phyloP scores from a whole-genome alignment of 176 grass and related monocot species.

The Puccinellia tenuiflora region DNA sequence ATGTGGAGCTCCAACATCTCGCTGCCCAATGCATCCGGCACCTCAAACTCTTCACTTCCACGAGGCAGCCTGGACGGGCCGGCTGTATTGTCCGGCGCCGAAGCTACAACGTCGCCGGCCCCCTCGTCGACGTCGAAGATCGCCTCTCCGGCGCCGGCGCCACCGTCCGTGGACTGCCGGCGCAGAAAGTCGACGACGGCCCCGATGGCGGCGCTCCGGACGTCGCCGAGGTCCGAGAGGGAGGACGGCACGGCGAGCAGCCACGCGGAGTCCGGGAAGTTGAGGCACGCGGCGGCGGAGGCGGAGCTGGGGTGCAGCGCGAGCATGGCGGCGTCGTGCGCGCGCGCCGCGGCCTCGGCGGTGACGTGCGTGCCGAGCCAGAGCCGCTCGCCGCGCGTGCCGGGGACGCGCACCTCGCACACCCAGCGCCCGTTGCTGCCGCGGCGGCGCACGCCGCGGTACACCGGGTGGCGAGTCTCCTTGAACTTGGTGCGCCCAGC shows the following conservation, averaged over 20 bases:
- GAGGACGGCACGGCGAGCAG: constrained; percentile 28
- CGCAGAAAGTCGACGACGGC: constrained; percentile 38
- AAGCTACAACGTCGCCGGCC: constrained; percentile 26
- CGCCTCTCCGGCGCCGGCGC: constrained; percentile 29
- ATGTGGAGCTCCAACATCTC: not conserved
- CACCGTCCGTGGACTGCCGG: not conserved
- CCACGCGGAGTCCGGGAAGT: constrained; percentile 60
- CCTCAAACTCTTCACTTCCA: not conserved
- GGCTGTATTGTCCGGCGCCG: constrained; percentile 10
- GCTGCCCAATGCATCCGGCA: not conserved
- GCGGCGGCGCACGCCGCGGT: constrained; percentile 61
- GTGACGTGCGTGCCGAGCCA: constrained; percentile 74
- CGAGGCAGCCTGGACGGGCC: not conserved
- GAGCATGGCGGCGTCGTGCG: constrained; percentile 61
- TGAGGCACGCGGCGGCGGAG: constrained; percentile 24
- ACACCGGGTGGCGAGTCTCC: constrained; percentile 88
- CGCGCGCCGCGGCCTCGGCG: constrained; percentile 62
- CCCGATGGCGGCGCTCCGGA: constrained; percentile 39
- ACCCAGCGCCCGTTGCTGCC: constrained; percentile 55
- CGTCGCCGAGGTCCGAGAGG: constrained; percentile 19
- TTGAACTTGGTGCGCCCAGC: constrained; percentile 75
- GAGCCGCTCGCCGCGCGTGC: constrained; percentile 44
- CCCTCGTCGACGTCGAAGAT: not conserved
- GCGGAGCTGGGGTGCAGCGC: constrained; percentile 1
- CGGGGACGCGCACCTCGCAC: constrained; percentile 69